Conservation (phyloP, 148 eudicot genomes). For the Polygonum aviculare region DNA sequence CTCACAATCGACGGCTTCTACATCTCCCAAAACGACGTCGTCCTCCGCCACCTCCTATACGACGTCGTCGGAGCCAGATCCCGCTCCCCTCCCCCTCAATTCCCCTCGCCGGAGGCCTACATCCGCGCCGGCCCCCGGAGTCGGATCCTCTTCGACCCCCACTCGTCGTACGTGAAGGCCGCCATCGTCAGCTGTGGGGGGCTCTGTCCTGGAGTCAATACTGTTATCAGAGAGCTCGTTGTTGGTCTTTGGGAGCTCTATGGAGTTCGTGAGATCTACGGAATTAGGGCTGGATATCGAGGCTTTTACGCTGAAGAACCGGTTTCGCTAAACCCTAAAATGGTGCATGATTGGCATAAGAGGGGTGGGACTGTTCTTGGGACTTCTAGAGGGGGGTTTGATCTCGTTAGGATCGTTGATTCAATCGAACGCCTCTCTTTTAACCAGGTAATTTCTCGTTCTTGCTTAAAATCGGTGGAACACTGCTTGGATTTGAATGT, state of each 20-base stretch:
- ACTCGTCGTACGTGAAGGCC: constrained; percentile 32
- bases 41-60: constrained; percentile 38
- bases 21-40: constrained; percentile 37
- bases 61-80: constrained; percentile 20
- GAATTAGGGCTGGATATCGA: constrained; percentile 45
- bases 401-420: constrained; percentile 44
- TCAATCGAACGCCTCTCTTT: constrained; percentile 41
- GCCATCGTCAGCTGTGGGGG: constrained; percentile 82
- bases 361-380: constrained; percentile 58
- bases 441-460: constrained; percentile 36
- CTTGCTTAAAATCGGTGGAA: no score
- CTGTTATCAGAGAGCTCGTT: constrained; percentile 79
- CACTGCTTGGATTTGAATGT: no score
- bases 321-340: constrained; percentile 30
- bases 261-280: constrained; percentile 43
- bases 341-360: constrained; percentile 64
- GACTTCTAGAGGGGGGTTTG: constrained; percentile 76
- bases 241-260: constrained; percentile 70
- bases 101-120: constrained; percentile 22
- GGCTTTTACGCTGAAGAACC: constrained; percentile 49
- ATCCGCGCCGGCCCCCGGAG: constrained; percentile 60
- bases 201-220: constrained; percentile 65
- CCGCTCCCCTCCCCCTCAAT: background rate
- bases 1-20: constrained; percentile 31
- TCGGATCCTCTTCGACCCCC: constrained; percentile 27